Evolutionary conservation across 768 basidiomycete genomes (phyloP).

Genomic region (Pleurotus tuoliensis): DNA sequence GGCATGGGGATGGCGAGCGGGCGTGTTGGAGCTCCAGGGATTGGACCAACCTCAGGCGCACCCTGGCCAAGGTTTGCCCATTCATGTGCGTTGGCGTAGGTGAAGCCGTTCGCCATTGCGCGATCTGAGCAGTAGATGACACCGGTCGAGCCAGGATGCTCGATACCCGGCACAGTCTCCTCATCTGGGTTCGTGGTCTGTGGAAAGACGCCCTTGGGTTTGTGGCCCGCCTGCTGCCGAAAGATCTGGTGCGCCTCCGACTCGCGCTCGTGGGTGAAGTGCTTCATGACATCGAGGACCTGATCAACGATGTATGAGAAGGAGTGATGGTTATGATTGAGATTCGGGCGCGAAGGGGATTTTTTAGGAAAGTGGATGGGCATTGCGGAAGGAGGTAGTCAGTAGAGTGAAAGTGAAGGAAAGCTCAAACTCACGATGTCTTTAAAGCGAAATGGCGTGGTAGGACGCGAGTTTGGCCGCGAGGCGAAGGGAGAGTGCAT

Average conservation of each 20-base stretch:
- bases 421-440: conserved; percentile 31
- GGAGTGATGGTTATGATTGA: conserved; percentile 35
- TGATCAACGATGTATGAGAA: conserved; percentile 49
- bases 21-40: conserved; percentile 70
- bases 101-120: conserved; percentile 94
- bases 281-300: conserved; percentile 66
- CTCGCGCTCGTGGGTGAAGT: conserved; percentile 72
- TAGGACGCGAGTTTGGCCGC: conserved; percentile 28
- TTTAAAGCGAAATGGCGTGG: conserved; percentile 35
- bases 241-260: conserved; percentile 90
- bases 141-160: conserved; percentile 65
- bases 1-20: conserved; percentile 64
- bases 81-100: conserved; percentile 68
- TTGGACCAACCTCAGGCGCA: conserved; percentile 83
- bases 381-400: not conserved
- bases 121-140: conserved; percentile 88
- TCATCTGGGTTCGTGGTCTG: conserved; percentile 78
- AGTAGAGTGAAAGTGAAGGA: not conserved
- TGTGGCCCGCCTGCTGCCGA: conserved; percentile 67
- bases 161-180: conserved; percentile 86
- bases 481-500: conserved; percentile 8
- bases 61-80: conserved; percentile 94
- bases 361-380: not conserved
- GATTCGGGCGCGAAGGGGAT: conserved; percentile 32
- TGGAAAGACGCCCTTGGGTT: conserved; percentile 60